phyloP scores from a whole-genome alignment of 331 rosid genomes.

The Erythrophleum ivorense region DNA sequence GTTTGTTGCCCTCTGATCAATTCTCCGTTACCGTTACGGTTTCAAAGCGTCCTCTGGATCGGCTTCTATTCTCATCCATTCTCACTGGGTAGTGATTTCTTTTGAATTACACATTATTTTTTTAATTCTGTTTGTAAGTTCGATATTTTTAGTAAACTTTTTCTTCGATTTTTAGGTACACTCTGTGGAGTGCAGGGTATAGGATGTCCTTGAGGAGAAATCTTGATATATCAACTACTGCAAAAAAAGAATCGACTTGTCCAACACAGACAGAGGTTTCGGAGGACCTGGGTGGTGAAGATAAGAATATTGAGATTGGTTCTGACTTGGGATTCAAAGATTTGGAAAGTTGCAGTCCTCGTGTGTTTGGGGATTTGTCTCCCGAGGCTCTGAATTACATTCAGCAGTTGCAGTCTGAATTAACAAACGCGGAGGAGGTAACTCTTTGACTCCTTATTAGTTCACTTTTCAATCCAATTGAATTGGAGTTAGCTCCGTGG shows the following conservation, averaged over 20 bases:
- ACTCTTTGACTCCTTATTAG: conserved; percentile 12
- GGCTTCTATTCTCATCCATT: conserved; percentile 81
- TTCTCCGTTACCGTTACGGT: conserved; percentile 74
- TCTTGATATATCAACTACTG: conserved; percentile 61
- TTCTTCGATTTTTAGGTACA: conserved; percentile 60
- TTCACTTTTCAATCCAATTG: conserved; percentile 3
- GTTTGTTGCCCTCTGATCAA: conserved; percentile 87
- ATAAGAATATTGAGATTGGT: conserved; percentile 41
- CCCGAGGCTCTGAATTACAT: conserved; percentile 79
- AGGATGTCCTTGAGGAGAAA: conserved; percentile 84
- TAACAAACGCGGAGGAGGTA: conserved; percentile 68
- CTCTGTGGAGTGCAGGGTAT: conserved; percentile 96
- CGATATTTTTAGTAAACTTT: background rate
- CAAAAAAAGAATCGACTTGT: conserved; percentile 35
- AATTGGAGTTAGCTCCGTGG: conserved; percentile 22
- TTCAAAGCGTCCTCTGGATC: conserved; percentile 69
- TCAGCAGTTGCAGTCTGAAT: conserved; percentile 75
- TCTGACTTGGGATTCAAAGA: conserved; percentile 42
- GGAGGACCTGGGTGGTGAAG: conserved; percentile 45
- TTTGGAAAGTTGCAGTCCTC: conserved; percentile 49
- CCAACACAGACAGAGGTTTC: conserved; percentile 35
- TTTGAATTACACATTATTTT: background rate
- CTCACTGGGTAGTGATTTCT: conserved; percentile 71
- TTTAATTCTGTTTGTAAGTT: background rate
- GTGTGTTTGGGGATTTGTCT: conserved; percentile 63